Conservation (phyloP, 2,329 filamentous ascomycete species). For the Thyridium curvatum region DNA sequence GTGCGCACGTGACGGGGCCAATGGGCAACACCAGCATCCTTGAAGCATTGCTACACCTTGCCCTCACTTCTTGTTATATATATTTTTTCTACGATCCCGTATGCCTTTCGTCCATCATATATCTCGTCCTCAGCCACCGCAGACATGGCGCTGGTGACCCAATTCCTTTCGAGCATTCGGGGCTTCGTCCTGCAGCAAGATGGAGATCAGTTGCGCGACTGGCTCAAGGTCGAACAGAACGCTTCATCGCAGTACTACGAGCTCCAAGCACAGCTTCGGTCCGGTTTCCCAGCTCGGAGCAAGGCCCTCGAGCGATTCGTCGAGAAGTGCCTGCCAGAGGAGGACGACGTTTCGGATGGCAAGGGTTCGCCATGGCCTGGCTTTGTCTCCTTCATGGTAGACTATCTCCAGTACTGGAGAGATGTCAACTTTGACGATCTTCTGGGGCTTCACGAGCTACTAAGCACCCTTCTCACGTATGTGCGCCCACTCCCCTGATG, state of each 20-base stretch:
- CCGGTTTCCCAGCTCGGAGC: conserved; percentile 40
- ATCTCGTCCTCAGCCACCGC: no score
- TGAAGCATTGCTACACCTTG: no score
- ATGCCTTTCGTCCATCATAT: no score
- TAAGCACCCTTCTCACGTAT: conserved; percentile 51
- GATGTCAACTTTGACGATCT: conserved; percentile 74
- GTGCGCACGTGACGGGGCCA: no score
- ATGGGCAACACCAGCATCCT: no score
- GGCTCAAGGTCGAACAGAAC: conserved; percentile 69
- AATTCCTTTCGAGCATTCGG: conserved; percentile 13
- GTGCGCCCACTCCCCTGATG: neutral
- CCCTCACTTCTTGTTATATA: no score
- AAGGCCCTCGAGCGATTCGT: conserved; percentile 57
- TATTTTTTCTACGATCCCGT: no score
- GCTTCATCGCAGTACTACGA: conserved; percentile 60
- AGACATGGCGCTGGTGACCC: conserved; percentile 13
- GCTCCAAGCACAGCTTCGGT: conserved; percentile 62
- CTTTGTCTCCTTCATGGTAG: conserved; percentile 72
- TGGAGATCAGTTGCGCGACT: conserved; percentile 59
- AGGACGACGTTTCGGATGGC: conserved; percentile 57
- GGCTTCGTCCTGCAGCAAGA: conserved; percentile 28
- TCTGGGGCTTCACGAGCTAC: conserved; percentile 65
- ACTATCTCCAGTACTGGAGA: conserved; percentile 75
- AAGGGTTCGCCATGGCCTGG: conserved; percentile 65
- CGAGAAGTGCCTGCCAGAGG: conserved; percentile 56